Evolutionary conservation across 1,139 yeast species (phyloP).

Genomic region (Candida mesenterica): DNA sequence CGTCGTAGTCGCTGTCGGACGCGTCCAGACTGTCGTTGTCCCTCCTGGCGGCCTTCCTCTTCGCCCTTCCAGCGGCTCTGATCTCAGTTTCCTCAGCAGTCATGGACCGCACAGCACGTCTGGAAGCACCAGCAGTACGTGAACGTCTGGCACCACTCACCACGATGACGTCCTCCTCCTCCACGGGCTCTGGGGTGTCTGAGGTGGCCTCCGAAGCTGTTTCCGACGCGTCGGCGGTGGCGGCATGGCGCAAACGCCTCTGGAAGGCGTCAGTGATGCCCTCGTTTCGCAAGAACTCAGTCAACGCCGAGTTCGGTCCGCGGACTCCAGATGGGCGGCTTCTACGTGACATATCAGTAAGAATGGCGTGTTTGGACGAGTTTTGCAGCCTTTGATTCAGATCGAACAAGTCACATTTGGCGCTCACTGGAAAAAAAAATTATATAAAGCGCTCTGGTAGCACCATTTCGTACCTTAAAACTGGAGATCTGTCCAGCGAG

Average conservation of each 20-base stretch:
- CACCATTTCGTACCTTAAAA: no score
- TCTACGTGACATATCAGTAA: slow-evolving; percentile 29
- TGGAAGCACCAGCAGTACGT: background rate
- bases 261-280: slow-evolving; percentile 87
- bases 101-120: no score
- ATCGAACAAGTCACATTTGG: no score
- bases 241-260: slow-evolving; percentile 21
- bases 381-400: background rate
- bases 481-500: no score
- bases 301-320: slow-evolving; percentile 79
- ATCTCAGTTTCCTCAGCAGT: slow-evolving; percentile 26
- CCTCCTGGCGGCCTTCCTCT: slow-evolving; percentile 30
- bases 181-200: slow-evolving; percentile 8
- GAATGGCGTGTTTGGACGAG: background rate
- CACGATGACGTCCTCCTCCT: slow-evolving; percentile 17
- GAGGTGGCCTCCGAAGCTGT: slow-evolving; percentile 3
- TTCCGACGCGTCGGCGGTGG: slow-evolving; percentile 12
- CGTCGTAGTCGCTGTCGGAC: slow-evolving; percentile 17
- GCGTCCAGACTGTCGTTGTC: slow-evolving; percentile 1
- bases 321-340: slow-evolving; percentile 46
- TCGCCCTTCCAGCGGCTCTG: slow-evolving; percentile 42
- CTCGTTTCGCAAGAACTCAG: slow-evolving; percentile 72
- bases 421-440: slow-evolving; percentile 1
- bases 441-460: no score
- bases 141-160: background rate